Evolutionary conservation across 2,329 filamentous ascomycete genomes (phyloP).

Genomic region (Aspergillus pseudoviridinutans): DNA sequence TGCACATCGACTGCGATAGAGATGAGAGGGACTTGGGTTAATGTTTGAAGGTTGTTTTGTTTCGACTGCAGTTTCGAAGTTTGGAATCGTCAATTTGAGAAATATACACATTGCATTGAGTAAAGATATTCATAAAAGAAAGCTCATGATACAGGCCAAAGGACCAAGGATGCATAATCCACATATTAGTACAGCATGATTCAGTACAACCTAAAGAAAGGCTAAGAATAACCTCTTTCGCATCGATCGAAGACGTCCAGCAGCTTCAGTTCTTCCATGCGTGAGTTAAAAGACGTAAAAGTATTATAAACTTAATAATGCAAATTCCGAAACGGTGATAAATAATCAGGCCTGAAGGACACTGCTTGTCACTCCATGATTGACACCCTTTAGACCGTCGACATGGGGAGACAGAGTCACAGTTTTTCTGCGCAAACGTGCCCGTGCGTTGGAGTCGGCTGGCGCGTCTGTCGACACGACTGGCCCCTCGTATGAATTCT

Average conservation of each 20-base stretch:
- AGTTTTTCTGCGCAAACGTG: constrained; percentile 36
- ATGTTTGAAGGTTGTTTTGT: neutral
- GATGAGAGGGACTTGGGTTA: neutral
- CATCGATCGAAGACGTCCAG: constrained; percentile 27
- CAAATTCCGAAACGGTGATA: neutral
- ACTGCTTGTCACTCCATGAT: constrained; percentile 37
- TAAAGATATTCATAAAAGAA: constrained; percentile 3
- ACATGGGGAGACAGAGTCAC: constrained; percentile 24
- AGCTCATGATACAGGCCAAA: constrained; percentile 21
- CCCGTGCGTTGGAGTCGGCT: constrained; percentile 21
- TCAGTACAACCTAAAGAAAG: constrained; percentile 12
- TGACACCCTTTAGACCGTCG: constrained; percentile 33
- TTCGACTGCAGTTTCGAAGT: neutral
- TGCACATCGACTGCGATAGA: neutral
- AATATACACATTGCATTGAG: neutral
- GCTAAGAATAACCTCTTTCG: constrained; percentile 13
- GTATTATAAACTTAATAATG: neutral
- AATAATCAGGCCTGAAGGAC: constrained; percentile 33
- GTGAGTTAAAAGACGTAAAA: neutral
- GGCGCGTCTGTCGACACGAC: constrained; percentile 24
- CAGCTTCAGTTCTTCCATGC: constrained; percentile 21
- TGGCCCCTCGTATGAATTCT: constrained; percentile 23
- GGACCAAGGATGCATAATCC: constrained; percentile 12
- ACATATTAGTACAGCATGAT: constrained; percentile 32
- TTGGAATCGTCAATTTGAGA: neutral